Conservation (phyloP, 1,284 basidiomycete genomes). For the Ceratobasidium sp. region DNA sequence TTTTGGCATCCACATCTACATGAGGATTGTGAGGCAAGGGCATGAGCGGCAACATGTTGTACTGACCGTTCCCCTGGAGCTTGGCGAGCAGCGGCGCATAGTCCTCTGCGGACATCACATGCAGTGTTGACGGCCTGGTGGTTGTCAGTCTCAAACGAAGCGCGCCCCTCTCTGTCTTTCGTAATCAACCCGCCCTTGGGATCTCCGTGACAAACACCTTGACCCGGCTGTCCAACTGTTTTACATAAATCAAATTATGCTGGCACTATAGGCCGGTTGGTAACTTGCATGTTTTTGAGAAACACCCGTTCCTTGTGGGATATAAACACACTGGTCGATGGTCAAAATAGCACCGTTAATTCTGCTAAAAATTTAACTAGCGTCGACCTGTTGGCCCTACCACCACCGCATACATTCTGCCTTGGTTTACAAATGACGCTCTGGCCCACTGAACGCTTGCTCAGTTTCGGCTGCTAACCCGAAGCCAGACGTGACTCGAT, state of each 20-base stretch:
- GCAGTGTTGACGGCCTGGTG: conserved; percentile 25
- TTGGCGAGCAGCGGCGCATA: conserved; percentile 34
- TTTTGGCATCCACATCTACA: conserved; percentile 73
- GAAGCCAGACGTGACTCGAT: not conserved
- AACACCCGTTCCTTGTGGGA: not conserved
- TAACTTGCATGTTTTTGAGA: not conserved
- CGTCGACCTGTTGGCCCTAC: no score
- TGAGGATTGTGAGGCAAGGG: not conserved
- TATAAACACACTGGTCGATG: not conserved
- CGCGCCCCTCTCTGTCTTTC: conserved; percentile 16
- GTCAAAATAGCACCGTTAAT: not conserved
- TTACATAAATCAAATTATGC: not conserved
- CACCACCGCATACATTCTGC: no score
- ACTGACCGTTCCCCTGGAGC: conserved; percentile 35
- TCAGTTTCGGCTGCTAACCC: conserved; percentile 1
- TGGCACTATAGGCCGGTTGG: not conserved
- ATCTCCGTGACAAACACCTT: conserved; percentile 18
- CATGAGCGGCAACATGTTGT: not conserved
- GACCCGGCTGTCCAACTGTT: not conserved
- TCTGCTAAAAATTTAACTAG: no score
- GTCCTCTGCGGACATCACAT: conserved; percentile 38
- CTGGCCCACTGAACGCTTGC: no score
- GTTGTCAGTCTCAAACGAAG: conserved; percentile 23
- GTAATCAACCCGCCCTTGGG: conserved; percentile 30
- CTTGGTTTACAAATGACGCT: no score